These are phyloP conservation scores for Dictyophora rubrovolvata DNA, from an alignment of 768 basidiomycete genomes.

Conservation along the genomic window DNA sequence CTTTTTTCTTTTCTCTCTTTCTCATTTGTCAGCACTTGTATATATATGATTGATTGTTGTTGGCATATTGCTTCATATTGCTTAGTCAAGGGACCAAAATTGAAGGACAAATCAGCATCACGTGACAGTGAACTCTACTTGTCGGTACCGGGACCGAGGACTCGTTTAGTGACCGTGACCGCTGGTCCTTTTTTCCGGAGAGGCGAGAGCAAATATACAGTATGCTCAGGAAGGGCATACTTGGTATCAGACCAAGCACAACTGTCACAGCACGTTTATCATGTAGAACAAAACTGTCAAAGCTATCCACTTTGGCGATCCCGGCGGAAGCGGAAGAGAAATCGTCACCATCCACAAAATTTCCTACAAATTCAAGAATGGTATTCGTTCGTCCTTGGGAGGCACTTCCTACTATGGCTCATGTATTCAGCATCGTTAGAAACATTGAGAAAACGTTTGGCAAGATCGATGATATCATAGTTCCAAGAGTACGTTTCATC, in stretches of 20 bases:
- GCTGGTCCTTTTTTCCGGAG: background rate
- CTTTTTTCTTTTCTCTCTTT: too few species aligned
- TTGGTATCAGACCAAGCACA: background rate
- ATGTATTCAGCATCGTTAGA: slow-evolving; percentile 42
- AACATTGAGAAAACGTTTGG: slow-evolving; percentile 35
- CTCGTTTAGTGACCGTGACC: too few species aligned
- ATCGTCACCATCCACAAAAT: background rate
- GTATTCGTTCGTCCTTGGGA: slow-evolving; percentile 32
- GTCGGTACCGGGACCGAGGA: too few species aligned
- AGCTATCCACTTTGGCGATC: background rate
- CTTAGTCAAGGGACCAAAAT: too few species aligned
- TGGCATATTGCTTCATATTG: too few species aligned
- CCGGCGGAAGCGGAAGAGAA: background rate
- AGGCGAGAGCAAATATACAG: background rate
- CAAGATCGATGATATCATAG: slow-evolving; percentile 4
- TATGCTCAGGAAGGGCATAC: background rate
- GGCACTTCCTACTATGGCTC: slow-evolving; percentile 34
- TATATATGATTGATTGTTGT: too few species aligned
- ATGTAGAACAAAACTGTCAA: background rate
- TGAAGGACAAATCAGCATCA: too few species aligned
- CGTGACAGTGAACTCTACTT: too few species aligned
- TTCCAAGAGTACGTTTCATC: background rate
- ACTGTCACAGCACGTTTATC: background rate
- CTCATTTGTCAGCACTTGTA: too few species aligned
- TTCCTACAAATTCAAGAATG: slow-evolving; percentile 15